These are phyloP conservation scores for Solanum chacoense DNA, from an alignment of 305 asterid species.

Conservation along the genomic window DNA sequence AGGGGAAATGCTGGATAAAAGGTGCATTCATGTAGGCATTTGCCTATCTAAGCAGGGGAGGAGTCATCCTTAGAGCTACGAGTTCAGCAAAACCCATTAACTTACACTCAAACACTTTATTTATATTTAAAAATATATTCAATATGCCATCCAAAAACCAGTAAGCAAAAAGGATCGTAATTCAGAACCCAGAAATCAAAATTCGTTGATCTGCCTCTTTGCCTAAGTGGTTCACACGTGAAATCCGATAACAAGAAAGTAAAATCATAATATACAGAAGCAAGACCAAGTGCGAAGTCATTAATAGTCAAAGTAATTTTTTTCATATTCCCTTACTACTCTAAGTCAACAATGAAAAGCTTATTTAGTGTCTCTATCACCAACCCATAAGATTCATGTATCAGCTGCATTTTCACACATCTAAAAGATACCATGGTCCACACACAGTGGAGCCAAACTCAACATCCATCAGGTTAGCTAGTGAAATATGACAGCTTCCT, in stretches of 20 bases:
- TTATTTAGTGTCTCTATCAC: not conserved
- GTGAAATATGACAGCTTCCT: not conserved
- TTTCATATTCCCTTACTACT: not conserved
- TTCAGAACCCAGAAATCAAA: not conserved
- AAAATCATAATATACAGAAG: not conserved
- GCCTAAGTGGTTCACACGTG: not conserved
- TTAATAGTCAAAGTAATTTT: not conserved
- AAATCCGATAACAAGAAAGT: not conserved
- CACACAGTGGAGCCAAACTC: not conserved
- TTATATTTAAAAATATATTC: not conserved
- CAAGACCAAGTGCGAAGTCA: not conserved
- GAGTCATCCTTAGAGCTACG: not conserved
- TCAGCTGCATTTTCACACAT: not conserved
- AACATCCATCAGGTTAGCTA: not conserved
- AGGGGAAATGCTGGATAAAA: not conserved
- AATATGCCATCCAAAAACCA: not conserved
- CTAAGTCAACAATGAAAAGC: not conserved
- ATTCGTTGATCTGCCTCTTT: not conserved
- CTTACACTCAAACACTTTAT: not conserved
- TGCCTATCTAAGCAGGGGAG: not conserved
- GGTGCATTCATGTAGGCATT: not conserved
- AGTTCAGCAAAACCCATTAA: not conserved
- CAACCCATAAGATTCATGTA: not conserved
- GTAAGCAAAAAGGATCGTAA: not conserved
- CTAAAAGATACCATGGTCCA: not conserved